Conservation (phyloP, 768 basidiomycete species). For the Cantharellus cinnabarinus region DNA sequence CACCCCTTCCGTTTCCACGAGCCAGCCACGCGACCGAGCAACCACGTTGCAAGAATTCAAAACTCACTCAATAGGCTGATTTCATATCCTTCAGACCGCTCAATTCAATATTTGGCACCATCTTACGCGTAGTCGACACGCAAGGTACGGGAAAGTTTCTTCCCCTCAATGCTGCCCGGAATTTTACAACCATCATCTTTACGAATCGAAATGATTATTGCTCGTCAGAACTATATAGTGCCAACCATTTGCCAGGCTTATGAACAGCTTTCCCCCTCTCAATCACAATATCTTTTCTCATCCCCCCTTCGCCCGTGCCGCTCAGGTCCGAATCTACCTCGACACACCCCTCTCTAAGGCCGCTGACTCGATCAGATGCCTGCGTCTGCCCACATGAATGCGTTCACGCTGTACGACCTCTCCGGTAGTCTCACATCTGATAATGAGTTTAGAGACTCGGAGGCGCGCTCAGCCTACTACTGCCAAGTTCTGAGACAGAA, state of each 20-base stretch:
- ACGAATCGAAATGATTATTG: too few species aligned
- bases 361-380: too few species aligned
- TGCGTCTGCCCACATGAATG: background rate
- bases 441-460: constrained; percentile 8
- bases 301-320: background rate
- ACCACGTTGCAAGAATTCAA: too few species aligned
- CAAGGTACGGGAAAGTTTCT: too few species aligned
- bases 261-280: background rate
- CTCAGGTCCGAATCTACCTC: background rate
- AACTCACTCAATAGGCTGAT: too few species aligned
- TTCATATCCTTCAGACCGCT: too few species aligned
- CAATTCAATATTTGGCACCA: too few species aligned
- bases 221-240: background rate
- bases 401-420: constrained; percentile 9
- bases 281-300: background rate
- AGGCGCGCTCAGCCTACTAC: constrained; percentile 4
- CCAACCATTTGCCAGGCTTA: background rate
- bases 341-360: background rate
- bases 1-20: background rate
- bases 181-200: too few species aligned
- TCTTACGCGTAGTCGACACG: too few species aligned
- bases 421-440: constrained; percentile 5
- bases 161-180: too few species aligned
- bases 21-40: background rate
- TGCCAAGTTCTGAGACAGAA: background rate